These are phyloP conservation scores for Ceratocystis lukuohia DNA, from an alignment of 2,329 filamentous ascomycete genomes.

Conservation along the genomic window DNA sequence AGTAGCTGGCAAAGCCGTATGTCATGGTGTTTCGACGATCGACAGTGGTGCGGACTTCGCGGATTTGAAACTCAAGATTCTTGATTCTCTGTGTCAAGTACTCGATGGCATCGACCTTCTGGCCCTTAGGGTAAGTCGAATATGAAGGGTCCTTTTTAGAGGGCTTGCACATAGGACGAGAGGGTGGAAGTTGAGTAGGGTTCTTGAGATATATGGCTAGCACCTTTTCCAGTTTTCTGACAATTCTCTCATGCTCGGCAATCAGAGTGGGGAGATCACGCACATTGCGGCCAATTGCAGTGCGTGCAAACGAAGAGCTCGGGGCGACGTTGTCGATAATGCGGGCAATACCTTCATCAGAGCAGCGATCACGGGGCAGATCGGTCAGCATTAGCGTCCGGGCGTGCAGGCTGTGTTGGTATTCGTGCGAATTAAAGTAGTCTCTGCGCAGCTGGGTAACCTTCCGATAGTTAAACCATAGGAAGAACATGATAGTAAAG, in stretches of 20 bases:
- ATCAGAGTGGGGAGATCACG: constrained; percentile 80
- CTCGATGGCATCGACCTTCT: constrained; percentile 86
- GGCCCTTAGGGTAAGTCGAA: constrained; percentile 47
- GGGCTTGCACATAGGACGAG: constrained; percentile 64
- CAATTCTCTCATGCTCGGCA: constrained; percentile 64
- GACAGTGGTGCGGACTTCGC: constrained; percentile 64
- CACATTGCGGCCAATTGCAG: constrained; percentile 79
- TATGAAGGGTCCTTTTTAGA: constrained; percentile 65
- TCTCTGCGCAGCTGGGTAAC: constrained; percentile 56
- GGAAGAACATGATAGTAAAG: constrained; percentile 59
- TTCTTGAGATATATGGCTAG: constrained; percentile 85
- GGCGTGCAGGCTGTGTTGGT: constrained; percentile 75
- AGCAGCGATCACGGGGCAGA: constrained; percentile 60
- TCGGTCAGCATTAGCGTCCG: constrained; percentile 56
- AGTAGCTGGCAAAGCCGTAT: constrained; percentile 90
- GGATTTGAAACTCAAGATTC: constrained; percentile 69
- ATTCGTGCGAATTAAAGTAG: constrained; percentile 78
- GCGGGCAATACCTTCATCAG: constrained; percentile 75
- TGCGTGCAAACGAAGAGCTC: constrained; percentile 63
- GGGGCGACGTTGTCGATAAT: constrained; percentile 71
- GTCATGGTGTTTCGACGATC: constrained; percentile 80
- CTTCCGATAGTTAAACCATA: constrained; percentile 82
- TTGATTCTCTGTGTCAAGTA: constrained; percentile 79
- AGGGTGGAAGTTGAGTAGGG: constrained; percentile 62
- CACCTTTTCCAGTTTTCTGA: constrained; percentile 68